Evolutionary conservation across 345 rosid genomes (phyloP), one percentile per base, ranked within the genome.

Genomic region (Salix brachista): DNA sequence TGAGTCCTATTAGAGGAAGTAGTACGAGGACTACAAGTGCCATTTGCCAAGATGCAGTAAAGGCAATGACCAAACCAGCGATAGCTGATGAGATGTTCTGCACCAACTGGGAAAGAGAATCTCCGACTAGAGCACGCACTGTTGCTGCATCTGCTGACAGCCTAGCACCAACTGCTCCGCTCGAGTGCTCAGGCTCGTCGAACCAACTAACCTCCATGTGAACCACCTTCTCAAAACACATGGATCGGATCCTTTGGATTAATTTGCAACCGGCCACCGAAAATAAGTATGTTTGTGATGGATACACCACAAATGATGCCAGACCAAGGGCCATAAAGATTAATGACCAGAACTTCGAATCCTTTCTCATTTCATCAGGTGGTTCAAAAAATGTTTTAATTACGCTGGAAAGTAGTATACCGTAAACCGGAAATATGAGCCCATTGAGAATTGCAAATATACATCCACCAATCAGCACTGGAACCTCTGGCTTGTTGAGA

Each of bases 401-500:
- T 30, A 76, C 83, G 28, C 64, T 81, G 14, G 95, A 91, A 62
- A 94, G 61, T 2, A 94, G 62, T 25, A 88, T 70, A 62, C 92
- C 94, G 16, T 81, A 92, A 12, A 83, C 48, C 12, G 97, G 98
- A 65, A 90, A 72, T 69, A 90, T 79, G 13, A 76, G 79, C n/a
- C 97, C 97, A 50, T 85, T 84, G 70, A 80, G 52, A 4, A 81
- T 72, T 0, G 97, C 90, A 0, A 88, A 78, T 28, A 87, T 77
- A 21, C 88, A 66, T 67, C 97, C 98, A 2, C 83, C 54, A 41
- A 88, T 21, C 60, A 94, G 87, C 67, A 85, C 86, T 1, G 92
- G 95, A 67, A 88, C 75, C 87, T 94, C 98, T 61, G 95, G 98
- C 85, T 90, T 94, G 82, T 94, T 94, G 42, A 94, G 94, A 68